Base-by-base conservation (phyloP, 2,329 filamentous ascomycete species). In the Clathrospora elynae region DNA sequence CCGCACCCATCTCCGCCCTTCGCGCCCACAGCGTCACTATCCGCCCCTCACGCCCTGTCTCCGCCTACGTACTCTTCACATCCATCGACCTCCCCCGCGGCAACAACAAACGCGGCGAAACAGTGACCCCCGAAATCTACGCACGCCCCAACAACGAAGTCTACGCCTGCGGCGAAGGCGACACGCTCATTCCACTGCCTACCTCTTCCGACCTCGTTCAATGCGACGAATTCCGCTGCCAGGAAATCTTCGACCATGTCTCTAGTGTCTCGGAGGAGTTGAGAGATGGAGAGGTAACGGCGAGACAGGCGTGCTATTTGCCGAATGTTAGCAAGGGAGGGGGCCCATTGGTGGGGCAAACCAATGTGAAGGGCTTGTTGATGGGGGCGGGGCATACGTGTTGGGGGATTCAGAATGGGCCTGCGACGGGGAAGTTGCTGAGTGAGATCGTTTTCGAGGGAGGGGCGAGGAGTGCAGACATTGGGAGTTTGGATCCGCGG, bases 371-470 rank as follows among this genome's bases (percentile, higher is more conserved):
- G 5, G 90, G 91, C 0, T 62, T 97, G 29, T 85, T 87, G 68
- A 76, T 97, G 46, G 93, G 93, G 0, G 81, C 89, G 0, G 93
- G 93, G 0, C 93, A 99, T 75, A 96, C 90, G 1, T 97, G 92
- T 73, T 99, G 93, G 93, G 93, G 93, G 0, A 96, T 99, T 14
- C 92, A 97, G 73, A 97, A 99, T 73, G 90, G 85, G 1, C 91
- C 92, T 1, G 93, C 80, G 1, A 97, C 92, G 23, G 74, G 72
- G 2, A 74, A 72, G 54, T 44, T 74, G 54, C 59, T 78, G 35
- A 68, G 62, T 53, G 74, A 77, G 61, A 62, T 76, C 52, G 71
- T 76, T 22, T 76, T 71, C 63, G 74, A 75, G 16, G 73, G 73
- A 1, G 52, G 53, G 53, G 62, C 66, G 8, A 71, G 50, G 69